phyloP scores from a whole-genome alignment of 352 stramenopile genomes.

The Discostella stelligera region DNA sequence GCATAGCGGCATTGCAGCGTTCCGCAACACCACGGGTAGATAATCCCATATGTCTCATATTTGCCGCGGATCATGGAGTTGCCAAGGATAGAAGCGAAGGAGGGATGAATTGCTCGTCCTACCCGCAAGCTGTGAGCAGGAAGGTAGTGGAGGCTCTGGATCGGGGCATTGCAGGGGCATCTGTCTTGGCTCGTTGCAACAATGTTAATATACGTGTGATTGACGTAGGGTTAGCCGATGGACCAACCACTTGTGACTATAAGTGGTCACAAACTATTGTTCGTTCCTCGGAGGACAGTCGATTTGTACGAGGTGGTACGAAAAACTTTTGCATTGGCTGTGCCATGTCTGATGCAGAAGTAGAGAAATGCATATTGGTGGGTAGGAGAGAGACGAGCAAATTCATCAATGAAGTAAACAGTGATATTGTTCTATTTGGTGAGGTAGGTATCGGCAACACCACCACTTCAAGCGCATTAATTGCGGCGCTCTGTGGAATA shows the following conservation, averaged over 20 bases:
- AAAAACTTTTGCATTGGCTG: conserved; percentile 62
- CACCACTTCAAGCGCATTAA: conserved; percentile 66
- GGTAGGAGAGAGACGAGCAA: conserved; percentile 48
- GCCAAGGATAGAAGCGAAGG: conserved; percentile 49
- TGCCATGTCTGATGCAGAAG: conserved; percentile 70
- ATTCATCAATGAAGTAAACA: conserved; percentile 26
- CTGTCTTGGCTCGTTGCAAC: conserved; percentile 59
- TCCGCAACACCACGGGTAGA: conserved; percentile 40
- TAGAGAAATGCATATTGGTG: conserved; percentile 49
- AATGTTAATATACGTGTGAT: conserved; percentile 59
- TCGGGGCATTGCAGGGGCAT: conserved; percentile 60
- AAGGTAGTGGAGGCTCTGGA: conserved; percentile 67
- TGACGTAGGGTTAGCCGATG: conserved; percentile 63
- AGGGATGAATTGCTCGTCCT: conserved; percentile 69
- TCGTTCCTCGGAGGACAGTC: conserved; percentile 23
- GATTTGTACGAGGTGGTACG: conserved; percentile 56
- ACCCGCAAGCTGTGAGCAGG: conserved; percentile 69
- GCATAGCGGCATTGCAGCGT: conserved; percentile 66
- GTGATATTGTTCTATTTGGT: conserved; percentile 65
- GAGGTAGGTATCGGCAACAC: conserved; percentile 85
- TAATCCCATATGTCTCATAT: conserved; percentile 65
- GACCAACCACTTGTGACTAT: conserved; percentile 10
- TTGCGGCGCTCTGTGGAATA: conserved; percentile 59
- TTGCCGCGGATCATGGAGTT: conserved; percentile 80
- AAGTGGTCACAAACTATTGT: conserved; percentile 44